Base-by-base conservation (phyloP, 2,329 filamentous ascomycete genomes). In the Stachybotrys echinatus region DNA sequence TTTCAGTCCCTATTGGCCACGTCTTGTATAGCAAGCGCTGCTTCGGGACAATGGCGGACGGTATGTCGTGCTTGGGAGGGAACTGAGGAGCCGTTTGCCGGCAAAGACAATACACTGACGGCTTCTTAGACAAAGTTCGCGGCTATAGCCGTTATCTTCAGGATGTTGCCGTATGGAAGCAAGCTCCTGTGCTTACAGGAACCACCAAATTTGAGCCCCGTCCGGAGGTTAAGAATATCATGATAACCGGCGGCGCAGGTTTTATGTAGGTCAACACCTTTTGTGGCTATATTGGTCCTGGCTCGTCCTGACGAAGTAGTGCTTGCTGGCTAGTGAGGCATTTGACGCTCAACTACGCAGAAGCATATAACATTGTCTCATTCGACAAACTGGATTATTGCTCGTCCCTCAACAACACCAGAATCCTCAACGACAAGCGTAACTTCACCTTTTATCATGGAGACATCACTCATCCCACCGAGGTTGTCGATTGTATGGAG, bases 341-440 rank as follows among this genome's bases (percentile, higher is more conserved):
- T 68, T 75, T 94, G 48, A 83, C 83, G 12, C 70, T 88, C 51
- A 89, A 84, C 31, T 92, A 92, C 62, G 80, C 85, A 3, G 65
- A 84, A 39, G 76, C 81, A 55, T 94, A 94, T 75, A 88, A 88
- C 61, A 81, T 92, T 54, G 76, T 92, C 47, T 92, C 86, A 31
- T 90, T 92, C 61, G 89, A 94, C 71, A 92, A 92, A 69, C 76
- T 92, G 52, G 88, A 92, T 65, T 90, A 91, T 70, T 91, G 87
- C 70, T 80, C 88, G 7, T 88, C 88, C 7, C 74, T 90, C 58
- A 89, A 91, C 73, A 94, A 92, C 68, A 89, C 87, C 4, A 77
- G 84, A 42, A 75, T 80, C 47, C 77, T 92, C 45, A 79, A 87
- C 59, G 76, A 78, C 54, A 79, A 77, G 58, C 74, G 77, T 49